Base-by-base conservation (phyloP, 2,329 filamentous ascomycete genomes). In the Cadophora sp. region DNA sequence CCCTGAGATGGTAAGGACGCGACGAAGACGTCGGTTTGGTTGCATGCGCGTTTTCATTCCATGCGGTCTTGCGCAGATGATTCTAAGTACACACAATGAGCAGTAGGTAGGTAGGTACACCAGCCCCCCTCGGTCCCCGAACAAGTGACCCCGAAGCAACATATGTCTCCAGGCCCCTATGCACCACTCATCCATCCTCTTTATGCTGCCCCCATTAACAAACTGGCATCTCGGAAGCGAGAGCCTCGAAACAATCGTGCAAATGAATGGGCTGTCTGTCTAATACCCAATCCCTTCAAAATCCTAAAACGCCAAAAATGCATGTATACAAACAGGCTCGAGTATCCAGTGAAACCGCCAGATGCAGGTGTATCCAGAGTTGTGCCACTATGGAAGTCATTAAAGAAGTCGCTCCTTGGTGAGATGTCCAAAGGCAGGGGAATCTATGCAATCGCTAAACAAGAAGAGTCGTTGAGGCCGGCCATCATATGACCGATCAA, bases 281-380 rank as follows among this genome's bases (percentile, higher is more conserved):
- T 67, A 70, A 59, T 59, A 27, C 20, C 43, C 4, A 51, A 60
- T 33, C 41, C 43, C 27, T 18, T 39, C 7, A 30, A 43, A n/a
- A 43, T 30, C 27, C 80, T 77, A 79, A 83, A 79, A 83, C 81
- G 75, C 70, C 68, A 14, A 60, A 65, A 59, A 68, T 70, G 68
- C 68, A 65, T 56, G 43, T 39, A 64, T 41, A 55, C 51, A 67
- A 65, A 58, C 53, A 56, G 58, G 43, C 43, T 50, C 30, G 58
- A 63, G 51, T 65, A 58, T 67, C 64, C 66, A 39, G 62, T 56
- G 39, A 60, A 64, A 45, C 66, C 67, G 65, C 67, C 68, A 69
- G 50, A 73, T 72, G 69, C 69, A 64, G 58, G 60, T 64, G 63
- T 71, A 71, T 71, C 62, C 68, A 66, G 59, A 65, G 53, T 59